Evolutionary conservation across 768 basidiomycete genomes (phyloP).

Genomic region (Macrolepiota dolichaula): DNA sequence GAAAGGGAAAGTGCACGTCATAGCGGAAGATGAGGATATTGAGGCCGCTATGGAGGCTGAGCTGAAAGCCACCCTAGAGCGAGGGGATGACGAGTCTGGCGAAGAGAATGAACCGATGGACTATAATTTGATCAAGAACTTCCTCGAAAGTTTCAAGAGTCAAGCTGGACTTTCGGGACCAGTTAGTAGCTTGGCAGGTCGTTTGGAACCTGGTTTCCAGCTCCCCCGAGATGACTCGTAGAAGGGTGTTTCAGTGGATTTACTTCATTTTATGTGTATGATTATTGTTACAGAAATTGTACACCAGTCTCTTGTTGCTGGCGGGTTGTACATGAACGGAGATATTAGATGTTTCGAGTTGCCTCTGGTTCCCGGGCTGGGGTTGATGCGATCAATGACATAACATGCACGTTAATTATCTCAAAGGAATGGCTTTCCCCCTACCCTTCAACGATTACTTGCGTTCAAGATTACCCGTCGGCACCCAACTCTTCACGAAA

Average conservation of each 20-base stretch:
- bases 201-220: conserved; percentile 72
- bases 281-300: background rate
- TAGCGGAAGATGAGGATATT: conserved; percentile 42
- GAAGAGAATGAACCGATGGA: conserved; percentile 58
- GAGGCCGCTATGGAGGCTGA: conserved; percentile 92
- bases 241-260: background rate
- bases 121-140: conserved; percentile 93
- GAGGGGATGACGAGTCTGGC: conserved; percentile 51
- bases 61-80: conserved; percentile 59
- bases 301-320: background rate
- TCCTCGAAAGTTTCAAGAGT: conserved; percentile 93
- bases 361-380: background rate
- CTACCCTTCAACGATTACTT: background rate
- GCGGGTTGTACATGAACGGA: background rate
- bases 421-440: background rate
- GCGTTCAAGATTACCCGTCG: background rate
- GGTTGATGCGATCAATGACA: conserved; percentile 6
- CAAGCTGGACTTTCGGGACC: conserved; percentile 90
- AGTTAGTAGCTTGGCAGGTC: conserved; percentile 84
- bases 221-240: conserved; percentile 67
- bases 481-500: background rate
- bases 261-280: too few species aligned
- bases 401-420: background rate
- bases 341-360: too few species aligned
- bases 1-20: conserved; percentile 41